Evolutionary conservation across 164 flowering plant species (phyloP), one percentile per base, ranked within the genome.

Genomic region (Vitis rupestris): DNA sequence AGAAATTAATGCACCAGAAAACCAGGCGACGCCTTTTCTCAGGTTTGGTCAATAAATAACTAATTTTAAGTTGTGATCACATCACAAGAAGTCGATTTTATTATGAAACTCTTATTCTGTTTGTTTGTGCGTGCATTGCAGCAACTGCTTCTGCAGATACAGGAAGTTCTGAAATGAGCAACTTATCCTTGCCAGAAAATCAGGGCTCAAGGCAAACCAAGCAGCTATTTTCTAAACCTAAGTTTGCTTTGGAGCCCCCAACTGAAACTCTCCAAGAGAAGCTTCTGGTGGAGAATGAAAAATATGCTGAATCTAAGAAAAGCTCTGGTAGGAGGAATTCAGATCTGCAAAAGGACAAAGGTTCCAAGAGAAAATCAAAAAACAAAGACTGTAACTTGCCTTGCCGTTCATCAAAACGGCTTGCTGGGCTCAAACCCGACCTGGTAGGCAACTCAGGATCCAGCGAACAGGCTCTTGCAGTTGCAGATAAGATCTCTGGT

Each of bases 331-430:
- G 9, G 12, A 67, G 31, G 14, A n/a, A 23, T 55, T 44, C 50
- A 68, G 19, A 29, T 8, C 30, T 57, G n/a, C 48, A 70, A 8
- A 53, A 60, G 54, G 49, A 64, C 17, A 59, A 59, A 19, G 61
- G 3, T 15, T 64, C 16, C 12, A 67, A 66, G 66, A 14, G 57
- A 73, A 60, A 65, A 55, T 52, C 66, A 49, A 61, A 62, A 66
- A 69, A 66, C 15, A 51, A 66, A 19, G 57, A 48, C 9, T 19
- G 52, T 44, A 71, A 3, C 52, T 47, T 66, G 64, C 77, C 76
- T 37, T 51, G 61, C 53, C 77, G 84, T 15, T 74, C 72, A 57
- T 81, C 88, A 54, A 78, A 79, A 70, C 63, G 87, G 55, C 82
- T 80, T 60, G 70, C 81, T 69, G 80, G 81, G 48, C n/a, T 67